phyloP scores from a whole-genome alignment of 768 basidiomycete species.

The Dacryopinax primogenitus region DNA sequence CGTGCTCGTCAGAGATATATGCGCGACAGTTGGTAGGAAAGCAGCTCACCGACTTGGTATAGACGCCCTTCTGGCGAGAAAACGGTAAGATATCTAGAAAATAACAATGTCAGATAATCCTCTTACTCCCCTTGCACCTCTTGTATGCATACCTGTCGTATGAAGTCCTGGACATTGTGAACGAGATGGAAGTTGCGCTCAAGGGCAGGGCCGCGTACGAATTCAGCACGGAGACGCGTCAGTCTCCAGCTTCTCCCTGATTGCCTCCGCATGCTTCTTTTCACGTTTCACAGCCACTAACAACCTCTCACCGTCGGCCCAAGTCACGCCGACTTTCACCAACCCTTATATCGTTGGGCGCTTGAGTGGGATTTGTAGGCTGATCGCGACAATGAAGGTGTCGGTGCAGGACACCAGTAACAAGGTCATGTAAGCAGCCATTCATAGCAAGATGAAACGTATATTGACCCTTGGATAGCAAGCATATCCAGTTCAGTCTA shows the following conservation, averaged over 20 bases:
- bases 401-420: constrained; percentile 64
- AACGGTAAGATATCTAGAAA: constrained; percentile 67
- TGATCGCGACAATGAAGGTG: constrained; percentile 51
- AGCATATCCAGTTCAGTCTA: constrained; percentile 90
- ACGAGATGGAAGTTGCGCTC: constrained; percentile 4
- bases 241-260: neutral
- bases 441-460: constrained; percentile 11
- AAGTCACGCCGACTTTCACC: neutral
- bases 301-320: neutral
- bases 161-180: constrained; percentile 79
- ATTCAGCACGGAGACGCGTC: constrained; percentile 17
- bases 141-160: constrained; percentile 58
- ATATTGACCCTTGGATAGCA: constrained; percentile 46
- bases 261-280: constrained; percentile 8
- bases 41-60: constrained; percentile 93
- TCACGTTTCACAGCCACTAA: constrained; percentile 3
- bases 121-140: neutral
- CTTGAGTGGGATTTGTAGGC: neutral
- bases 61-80: constrained; percentile 95
- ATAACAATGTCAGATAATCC: neutral
- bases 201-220: constrained; percentile 14
- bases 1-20: neutral
- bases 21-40: neutral
- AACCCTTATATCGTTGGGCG: neutral
- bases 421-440: constrained; percentile 55